These are phyloP conservation scores for Deinandra increscens DNA, from an alignment of 129 eudicot genomes.

Conservation along the genomic window DNA sequence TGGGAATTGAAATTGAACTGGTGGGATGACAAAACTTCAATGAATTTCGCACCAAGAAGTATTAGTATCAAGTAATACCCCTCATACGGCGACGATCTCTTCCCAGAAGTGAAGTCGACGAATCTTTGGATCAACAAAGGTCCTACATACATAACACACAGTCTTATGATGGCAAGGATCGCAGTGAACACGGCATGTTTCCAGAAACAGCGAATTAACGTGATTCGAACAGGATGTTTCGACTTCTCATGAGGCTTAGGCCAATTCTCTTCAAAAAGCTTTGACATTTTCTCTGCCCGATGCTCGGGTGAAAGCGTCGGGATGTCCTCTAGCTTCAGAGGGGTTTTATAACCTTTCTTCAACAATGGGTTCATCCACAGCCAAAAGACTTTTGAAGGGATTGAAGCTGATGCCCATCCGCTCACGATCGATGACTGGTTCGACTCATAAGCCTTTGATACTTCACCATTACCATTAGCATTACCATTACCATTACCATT, in stretches of 20 bases:
- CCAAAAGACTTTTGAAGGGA: slow-evolving; percentile 66
- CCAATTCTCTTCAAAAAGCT: slow-evolving; percentile 64
- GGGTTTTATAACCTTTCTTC: slow-evolving; percentile 51
- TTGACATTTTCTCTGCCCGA: slow-evolving; percentile 65
- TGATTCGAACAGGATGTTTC: slow-evolving; percentile 61
- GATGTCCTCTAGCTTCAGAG: slow-evolving; percentile 64
- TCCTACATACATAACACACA: slow-evolving; percentile 76
- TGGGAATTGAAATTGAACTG: slow-evolving; percentile 79
- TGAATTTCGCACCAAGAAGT: slow-evolving; percentile 62
- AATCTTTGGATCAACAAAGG: slow-evolving; percentile 69
- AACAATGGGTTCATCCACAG: slow-evolving; percentile 82
- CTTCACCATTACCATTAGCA: slow-evolving; percentile 28
- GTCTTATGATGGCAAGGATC: slow-evolving; percentile 51
- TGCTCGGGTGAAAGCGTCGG: slow-evolving; percentile 82
- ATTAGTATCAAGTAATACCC: slow-evolving; percentile 75
- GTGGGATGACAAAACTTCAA: slow-evolving; percentile 72
- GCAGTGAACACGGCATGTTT: slow-evolving; percentile 59
- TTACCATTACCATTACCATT: slow-evolving; percentile 26
- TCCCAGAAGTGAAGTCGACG: slow-evolving; percentile 63
- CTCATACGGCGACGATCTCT: slow-evolving; percentile 53
- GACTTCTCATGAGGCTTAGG: slow-evolving; percentile 73
- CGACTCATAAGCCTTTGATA: slow-evolving; percentile 27
- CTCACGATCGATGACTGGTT: slow-evolving; percentile 44
- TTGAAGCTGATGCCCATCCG: slow-evolving; percentile 65
- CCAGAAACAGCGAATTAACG: slow-evolving; percentile 83